Evolutionary conservation across 139 green algal species (phyloP).

Genomic region (Chara braunii): DNA sequence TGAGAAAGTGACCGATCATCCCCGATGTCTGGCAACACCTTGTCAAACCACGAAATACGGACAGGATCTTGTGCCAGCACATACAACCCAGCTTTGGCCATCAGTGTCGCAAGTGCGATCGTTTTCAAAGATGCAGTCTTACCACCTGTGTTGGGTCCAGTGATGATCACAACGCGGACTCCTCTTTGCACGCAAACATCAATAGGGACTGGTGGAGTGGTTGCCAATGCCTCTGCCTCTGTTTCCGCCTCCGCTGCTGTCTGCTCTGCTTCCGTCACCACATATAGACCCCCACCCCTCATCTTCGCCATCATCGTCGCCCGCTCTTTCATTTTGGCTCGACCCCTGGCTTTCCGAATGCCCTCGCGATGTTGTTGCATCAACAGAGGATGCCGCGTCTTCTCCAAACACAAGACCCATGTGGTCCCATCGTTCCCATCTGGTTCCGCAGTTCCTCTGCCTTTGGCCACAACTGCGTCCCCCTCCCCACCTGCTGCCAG

Average conservation of each 20-base stretch:
- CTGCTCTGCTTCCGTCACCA: no score
- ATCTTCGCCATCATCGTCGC: no score
- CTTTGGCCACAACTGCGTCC: no score
- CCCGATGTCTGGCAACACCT: conserved; percentile 83
- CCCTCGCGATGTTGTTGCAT: conserved; percentile 22
- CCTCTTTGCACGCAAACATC: conserved; percentile 51
- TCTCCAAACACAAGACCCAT: no score
- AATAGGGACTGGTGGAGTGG: conserved; percentile 32
- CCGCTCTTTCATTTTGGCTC: not conserved
- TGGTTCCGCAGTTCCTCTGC: no score
- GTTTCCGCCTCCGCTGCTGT: conserved; percentile 1
- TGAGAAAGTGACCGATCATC: conserved; percentile 73
- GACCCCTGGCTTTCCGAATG: conserved; percentile 17
- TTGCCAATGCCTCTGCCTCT: not conserved
- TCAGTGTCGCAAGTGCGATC: conserved; percentile 66
- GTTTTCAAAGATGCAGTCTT: conserved; percentile 91
- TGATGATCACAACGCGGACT: conserved; percentile 56
- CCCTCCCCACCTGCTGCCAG: no score
- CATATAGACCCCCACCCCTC: no score
- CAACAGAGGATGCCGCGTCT: conserved; percentile 23
- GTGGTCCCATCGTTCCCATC: no score
- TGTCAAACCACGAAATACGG: conserved; percentile 17
- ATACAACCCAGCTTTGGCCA: conserved; percentile 53
- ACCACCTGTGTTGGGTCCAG: conserved; percentile 89
- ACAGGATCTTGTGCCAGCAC: conserved; percentile 2